Evolutionary conservation across 1,139 yeast species (phyloP).

Genomic region (Wickerhamiella pararugosa): DNA sequence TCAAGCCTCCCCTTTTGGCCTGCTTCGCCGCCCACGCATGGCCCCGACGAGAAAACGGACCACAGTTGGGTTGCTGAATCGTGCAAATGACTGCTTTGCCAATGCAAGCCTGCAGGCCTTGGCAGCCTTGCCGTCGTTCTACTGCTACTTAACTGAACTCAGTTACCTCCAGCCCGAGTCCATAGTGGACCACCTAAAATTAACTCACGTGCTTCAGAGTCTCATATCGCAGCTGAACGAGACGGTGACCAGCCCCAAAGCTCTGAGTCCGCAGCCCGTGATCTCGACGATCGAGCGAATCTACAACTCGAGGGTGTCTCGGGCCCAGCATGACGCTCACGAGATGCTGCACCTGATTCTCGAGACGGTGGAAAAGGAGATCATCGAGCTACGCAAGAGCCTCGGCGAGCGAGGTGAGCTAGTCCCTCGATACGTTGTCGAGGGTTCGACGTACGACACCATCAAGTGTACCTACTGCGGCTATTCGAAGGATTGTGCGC

Average conservation of each 20-base stretch:
- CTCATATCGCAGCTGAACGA: conserved; percentile 48
- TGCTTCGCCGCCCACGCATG: not conserved
- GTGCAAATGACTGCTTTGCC: conserved; percentile 84
- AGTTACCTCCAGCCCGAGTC: conserved; percentile 13
- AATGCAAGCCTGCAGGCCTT: conserved; percentile 83
- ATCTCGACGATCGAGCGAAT: conserved; percentile 58
- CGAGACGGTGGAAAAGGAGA: conserved; percentile 65
- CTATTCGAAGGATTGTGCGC: conserved; percentile 42
- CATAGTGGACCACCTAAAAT: conserved; percentile 3
- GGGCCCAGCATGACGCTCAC: conserved; percentile 89
- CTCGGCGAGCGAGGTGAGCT: not conserved
- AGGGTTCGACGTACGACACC: conserved; percentile 49
- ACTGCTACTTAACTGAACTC: conserved; percentile 34
- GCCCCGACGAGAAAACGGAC: conserved; percentile 30
- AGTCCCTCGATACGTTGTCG: conserved; percentile 59
- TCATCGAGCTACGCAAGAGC: conserved; percentile 30
- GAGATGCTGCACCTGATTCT: conserved; percentile 69
- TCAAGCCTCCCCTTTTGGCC: conserved; percentile 1
- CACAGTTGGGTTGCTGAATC: conserved; percentile 71
- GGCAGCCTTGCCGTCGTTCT: conserved; percentile 49
- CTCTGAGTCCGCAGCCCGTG: conserved; percentile 66
- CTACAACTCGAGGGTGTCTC: conserved; percentile 61
- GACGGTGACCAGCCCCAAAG: conserved; percentile 38
- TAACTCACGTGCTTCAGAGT: conserved; percentile 33
- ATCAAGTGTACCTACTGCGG: conserved; percentile 58